Base-by-base conservation (phyloP, 176 grass and related monocot genomes). In the Ananas comosus region DNA sequence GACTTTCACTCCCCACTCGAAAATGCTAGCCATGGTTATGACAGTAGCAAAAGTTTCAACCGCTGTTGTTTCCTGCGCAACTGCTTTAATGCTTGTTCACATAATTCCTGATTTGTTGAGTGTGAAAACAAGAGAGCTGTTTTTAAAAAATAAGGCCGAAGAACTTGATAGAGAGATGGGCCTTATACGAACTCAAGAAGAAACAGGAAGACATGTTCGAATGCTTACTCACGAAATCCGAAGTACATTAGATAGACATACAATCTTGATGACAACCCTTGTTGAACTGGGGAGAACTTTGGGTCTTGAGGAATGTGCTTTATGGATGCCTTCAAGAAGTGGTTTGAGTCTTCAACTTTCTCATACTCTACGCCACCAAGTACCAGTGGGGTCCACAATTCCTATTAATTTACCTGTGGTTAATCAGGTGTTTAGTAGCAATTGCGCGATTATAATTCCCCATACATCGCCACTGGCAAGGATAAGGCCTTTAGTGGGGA, bases 141-240 rank as follows among this genome's bases (percentile, higher is more conserved):
- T 90, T 53, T 70, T 90, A 7, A 90, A 83, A 74, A 90, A 85
- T 69, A 90, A 90, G 23, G 83, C 83, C 1, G 80, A 86, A 51
- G 83, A 90, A 68, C 78, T 90, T 29, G 87, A 90, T 77, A 76
- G 87, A 29, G 83, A 80, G 64, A 90, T 90, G 87, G 83, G 87
- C 9, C 53, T 86, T 11, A 90, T 90, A 70, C 79, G 83, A 2
- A 86, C 80, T 0, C 87, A 90, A 50, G 87, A 90, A 64, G 87
- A 90, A 76, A 90, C 83, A 7, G 87, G 87, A 17, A 67, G 87
- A 51, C 87, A 90, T 58, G 83, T 90, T 33, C 74, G 87, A n/a
- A 90, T 90, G 87, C 81, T 90, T 74, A 90, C 87, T 11, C 87
- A 90, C 68, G 87, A 90, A 82, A 90, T 90, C 50, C 71, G 87